Conservation (phyloP, 208 protist genomes). For the Entamoeba histolytica region DNA sequence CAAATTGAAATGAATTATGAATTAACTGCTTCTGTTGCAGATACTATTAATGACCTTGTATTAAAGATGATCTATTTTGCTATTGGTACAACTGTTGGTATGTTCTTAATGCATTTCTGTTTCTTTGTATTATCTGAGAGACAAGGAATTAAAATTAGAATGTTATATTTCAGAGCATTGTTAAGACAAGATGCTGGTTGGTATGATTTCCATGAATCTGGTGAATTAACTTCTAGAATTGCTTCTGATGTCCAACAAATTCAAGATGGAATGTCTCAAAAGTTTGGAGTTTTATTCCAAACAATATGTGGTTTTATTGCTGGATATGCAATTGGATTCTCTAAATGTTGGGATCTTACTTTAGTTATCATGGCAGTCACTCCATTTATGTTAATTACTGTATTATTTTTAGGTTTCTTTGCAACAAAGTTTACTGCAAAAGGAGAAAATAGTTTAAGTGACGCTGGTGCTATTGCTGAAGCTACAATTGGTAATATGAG, state of each 20-base stretch:
- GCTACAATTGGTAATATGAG: neutral
- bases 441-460: neutral
- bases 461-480: neutral
- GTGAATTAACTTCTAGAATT: neutral
- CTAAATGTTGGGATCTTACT: neutral
- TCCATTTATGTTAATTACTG: neutral
- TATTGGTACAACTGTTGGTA: neutral
- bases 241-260: neutral
- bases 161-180: neutral
- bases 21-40: too few relatives aligned
- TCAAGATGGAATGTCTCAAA: neutral
- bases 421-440: too few relatives aligned
- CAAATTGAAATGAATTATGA: too few relatives aligned
- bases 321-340: neutral
- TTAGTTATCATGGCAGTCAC: neutral
- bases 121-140: neutral
- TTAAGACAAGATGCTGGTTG: neutral
- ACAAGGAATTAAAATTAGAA: neutral
- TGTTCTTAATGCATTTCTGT: neutral
- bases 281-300: neutral
- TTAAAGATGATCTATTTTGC: neutral
- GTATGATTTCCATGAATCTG: neutral
- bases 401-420: too few relatives aligned
- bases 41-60: neutral
- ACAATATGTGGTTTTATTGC: neutral